These are phyloP conservation scores for Fusarium sp. DNA, from an alignment of 2,329 filamentous ascomycete genomes.

Conservation along the genomic window DNA sequence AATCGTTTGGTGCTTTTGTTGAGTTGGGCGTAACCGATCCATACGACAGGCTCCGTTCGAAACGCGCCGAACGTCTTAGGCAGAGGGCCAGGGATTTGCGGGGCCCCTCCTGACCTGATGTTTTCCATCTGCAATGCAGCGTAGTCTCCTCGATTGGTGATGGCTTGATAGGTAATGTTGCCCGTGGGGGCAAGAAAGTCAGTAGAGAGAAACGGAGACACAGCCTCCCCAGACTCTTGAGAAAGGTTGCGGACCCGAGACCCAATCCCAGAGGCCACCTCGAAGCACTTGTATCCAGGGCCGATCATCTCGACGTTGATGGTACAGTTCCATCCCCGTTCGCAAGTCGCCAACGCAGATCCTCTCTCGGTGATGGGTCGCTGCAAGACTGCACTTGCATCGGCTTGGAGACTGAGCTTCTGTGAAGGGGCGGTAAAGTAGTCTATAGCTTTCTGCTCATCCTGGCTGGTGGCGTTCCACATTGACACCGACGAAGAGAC, in stretches of 20 bases:
- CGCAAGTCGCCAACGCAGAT: background rate
- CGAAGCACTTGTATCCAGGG: slow-evolving; percentile 17
- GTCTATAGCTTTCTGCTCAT: background rate
- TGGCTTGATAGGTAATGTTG: background rate
- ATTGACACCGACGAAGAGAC: background rate
- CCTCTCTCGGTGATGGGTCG: background rate
- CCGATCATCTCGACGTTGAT: background rate
- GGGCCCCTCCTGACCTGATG: fast-evolving
- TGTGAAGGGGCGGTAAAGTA: background rate
- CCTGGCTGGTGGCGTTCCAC: background rate
- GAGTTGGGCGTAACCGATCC: slow-evolving; percentile 26
- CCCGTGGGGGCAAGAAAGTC: background rate
- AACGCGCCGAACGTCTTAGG: slow-evolving; percentile 1
- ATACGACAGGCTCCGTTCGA: slow-evolving; percentile 30
- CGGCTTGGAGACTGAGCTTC: background rate
- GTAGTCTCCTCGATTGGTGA: background rate
- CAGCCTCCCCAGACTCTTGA: background rate
- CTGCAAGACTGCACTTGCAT: background rate
- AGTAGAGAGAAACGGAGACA: slow-evolving; percentile 9
- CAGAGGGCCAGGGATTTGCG: background rate
- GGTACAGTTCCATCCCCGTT: background rate
- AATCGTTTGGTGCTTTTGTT: fast-evolving
- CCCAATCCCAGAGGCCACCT: slow-evolving; percentile 6
- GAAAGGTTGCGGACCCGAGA: background rate
- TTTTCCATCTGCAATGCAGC: background rate